Percentiles rank a stretch among this genome's conserved stretches.
phyloP scores from a whole-genome alignment of 2,329 filamentous ascomycete genomes.

The Exophiala aquamarina region DNA sequence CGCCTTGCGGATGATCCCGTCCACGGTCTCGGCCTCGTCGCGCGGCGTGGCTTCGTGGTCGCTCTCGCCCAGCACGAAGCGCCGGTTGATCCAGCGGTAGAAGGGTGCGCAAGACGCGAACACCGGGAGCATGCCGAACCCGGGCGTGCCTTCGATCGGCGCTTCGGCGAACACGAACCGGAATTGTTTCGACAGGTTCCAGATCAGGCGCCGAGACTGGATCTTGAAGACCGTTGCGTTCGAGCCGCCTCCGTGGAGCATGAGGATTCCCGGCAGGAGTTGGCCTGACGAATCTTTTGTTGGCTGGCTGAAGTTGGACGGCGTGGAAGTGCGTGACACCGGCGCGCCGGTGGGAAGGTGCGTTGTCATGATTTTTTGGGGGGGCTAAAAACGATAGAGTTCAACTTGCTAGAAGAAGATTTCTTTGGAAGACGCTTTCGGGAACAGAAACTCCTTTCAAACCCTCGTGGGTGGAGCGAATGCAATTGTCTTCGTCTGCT shows the following conservation, averaged over 20 bases:
- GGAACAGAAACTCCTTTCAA: no score
- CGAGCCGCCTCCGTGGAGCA: slow-evolving; percentile 44
- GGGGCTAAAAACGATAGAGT: no score
- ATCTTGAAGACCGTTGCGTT: slow-evolving; percentile 38
- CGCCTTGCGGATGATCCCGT: slow-evolving; percentile 20
- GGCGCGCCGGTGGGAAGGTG: neutral
- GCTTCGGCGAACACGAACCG: slow-evolving; percentile 38
- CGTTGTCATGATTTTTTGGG: neutral
- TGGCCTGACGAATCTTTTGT: slow-evolving; percentile 18
- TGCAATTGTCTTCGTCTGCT: no score
- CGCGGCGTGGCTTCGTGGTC: slow-evolving; percentile 20
- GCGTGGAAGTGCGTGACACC: neutral
- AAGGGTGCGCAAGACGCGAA: slow-evolving; percentile 38
- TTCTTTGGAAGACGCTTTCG: no score
- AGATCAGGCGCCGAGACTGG: slow-evolving; percentile 37
- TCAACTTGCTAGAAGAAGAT: no score
- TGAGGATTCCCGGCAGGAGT: slow-evolving; percentile 34
- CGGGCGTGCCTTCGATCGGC: slow-evolving; percentile 31
- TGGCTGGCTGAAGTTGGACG: neutral
- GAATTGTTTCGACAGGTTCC: slow-evolving; percentile 35
- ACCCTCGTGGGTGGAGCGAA: no score
- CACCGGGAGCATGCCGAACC: slow-evolving; percentile 39
- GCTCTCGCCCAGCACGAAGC: slow-evolving; percentile 17
- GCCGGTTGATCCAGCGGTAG: slow-evolving; percentile 35
- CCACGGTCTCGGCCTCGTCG: slow-evolving; percentile 23